Conservation (phyloP, 169 alveolate genomes). For the Plasmodium adleri region DNA sequence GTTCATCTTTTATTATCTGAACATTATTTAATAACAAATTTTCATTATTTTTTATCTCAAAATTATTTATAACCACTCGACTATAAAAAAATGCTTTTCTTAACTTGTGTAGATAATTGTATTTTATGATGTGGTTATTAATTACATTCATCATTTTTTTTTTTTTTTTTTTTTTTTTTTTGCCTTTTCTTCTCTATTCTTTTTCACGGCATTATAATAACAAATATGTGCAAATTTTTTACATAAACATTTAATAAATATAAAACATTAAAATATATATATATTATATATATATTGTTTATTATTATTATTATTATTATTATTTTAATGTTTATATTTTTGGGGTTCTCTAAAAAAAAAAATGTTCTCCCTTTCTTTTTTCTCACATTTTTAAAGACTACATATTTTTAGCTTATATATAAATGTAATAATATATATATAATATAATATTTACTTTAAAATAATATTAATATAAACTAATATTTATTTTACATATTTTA, state of each 20-base stretch:
- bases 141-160: slow-evolving; percentile 5
- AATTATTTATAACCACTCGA: slow-evolving; percentile 36
- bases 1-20: slow-evolving; percentile 24
- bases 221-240: not conserved
- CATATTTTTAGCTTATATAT: no score
- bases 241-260: not conserved
- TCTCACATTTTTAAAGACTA: no score
- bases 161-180: not conserved
- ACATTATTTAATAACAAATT: slow-evolving; percentile 22
- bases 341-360: no score
- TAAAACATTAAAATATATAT: no score
- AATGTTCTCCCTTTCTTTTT: no score
- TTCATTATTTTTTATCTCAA: slow-evolving; percentile 31
- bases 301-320: no score
- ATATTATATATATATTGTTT: no score
- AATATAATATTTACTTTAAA: no score
- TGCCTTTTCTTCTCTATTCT: not conserved
- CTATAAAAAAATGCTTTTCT: slow-evolving; percentile 8
- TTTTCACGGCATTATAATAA: not conserved
- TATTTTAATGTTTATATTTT: no score
- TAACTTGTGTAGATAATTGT: not conserved
- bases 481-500: no score
- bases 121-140: not conserved
- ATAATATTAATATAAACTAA: no score
- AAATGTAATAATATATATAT: no score